phyloP scores from a whole-genome alignment of 805 yeast genomes.

The Komagataella pseudopastoris region DNA sequence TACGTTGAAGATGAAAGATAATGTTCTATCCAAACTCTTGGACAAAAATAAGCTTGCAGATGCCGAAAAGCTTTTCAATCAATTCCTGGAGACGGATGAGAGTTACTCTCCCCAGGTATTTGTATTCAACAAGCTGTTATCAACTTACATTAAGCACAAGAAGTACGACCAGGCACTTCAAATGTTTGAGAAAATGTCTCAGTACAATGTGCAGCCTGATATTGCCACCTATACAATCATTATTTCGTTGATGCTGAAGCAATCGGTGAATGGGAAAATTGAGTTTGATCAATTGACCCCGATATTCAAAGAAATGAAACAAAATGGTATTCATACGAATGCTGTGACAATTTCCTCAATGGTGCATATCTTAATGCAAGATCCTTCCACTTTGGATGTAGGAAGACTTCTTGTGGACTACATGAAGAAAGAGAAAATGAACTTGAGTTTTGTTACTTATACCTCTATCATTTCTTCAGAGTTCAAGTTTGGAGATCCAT shows the following conservation, averaged over 20 bases:
- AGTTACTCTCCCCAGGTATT: slow-evolving; percentile 27
- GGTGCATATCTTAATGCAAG: slow-evolving; percentile 36
- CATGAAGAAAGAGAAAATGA: slow-evolving; percentile 19
- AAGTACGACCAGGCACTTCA: slow-evolving; percentile 32
- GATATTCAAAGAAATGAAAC: slow-evolving; percentile 23
- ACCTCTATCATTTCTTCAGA: slow-evolving; percentile 35
- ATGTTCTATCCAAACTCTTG: slow-evolving; percentile 29
- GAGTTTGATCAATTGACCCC: slow-evolving; percentile 15
- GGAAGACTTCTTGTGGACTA: slow-evolving; percentile 35
- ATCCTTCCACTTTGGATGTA: slow-evolving; percentile 30
- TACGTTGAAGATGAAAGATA: slow-evolving; percentile 26
- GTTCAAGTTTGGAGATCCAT: slow-evolving; percentile 24
- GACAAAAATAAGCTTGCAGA: slow-evolving; percentile 23
- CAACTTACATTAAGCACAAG: slow-evolving; percentile 22
- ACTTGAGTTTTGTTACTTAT: slow-evolving; percentile 22
- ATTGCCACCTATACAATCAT: slow-evolving; percentile 50
- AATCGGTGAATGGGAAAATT: slow-evolving; percentile 24
- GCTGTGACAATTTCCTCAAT: slow-evolving; percentile 35
- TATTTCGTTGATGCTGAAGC: slow-evolving; percentile 39
- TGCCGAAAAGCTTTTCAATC: slow-evolving; percentile 19
- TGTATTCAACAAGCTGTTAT: slow-evolving; percentile 40
- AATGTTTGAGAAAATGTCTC: slow-evolving; percentile 31
- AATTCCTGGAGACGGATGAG: slow-evolving; percentile 18
- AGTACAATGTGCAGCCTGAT: slow-evolving; percentile 33
- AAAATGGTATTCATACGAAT: slow-evolving; percentile 23